Base-by-base conservation (phyloP, 306 rosid genomes). In the Cicer chorassanicum region DNA sequence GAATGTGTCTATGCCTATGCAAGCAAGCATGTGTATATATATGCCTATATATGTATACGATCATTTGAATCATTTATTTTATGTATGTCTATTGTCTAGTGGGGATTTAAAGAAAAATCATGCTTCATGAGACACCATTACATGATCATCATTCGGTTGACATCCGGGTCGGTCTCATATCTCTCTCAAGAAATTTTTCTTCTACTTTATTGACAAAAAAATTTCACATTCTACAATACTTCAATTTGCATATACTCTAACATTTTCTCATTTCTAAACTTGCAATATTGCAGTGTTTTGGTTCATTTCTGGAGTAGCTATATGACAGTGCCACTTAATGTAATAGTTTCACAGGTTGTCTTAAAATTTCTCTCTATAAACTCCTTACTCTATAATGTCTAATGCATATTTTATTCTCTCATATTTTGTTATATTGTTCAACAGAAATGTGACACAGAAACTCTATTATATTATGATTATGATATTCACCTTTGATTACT, bases 261-360 rank as follows among this genome's bases (percentile, higher is more conserved):
- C 74, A 45, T 72, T 59, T 80, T 74, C 36, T 65, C 39, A 2
- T 13, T 72, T 29, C 50, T 75, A 38, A 44, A 49, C 65, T 66
- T 88, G 89, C 36, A 29, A 29, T 0, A 1, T 57, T 60, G 66
- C 91, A 94, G 97, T 24, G 84, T 87, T 80, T 45, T 90, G 81
- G 93, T 90, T 86, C 98, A 94, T 86, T 91, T 94, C 82, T 94
- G 97, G 96, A 91, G 97, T 79, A 94, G 98, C 91, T 89, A 92
- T 81, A 82, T 90, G 92, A 90, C 98, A 4, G 96, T 87, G 71
- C 97, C 98, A 65, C 86, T 94, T n/a, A 94, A 94, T 77, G 75
- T 90, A 11, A 91, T 94, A 84, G 92, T 94, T 71, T 88, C 95
- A 1, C 96, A 87, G 97, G 98, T 91, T 84, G 45, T 82, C 66